Base-by-base conservation (phyloP, 805 yeast genomes). In the Yarrowia sp. region DNA sequence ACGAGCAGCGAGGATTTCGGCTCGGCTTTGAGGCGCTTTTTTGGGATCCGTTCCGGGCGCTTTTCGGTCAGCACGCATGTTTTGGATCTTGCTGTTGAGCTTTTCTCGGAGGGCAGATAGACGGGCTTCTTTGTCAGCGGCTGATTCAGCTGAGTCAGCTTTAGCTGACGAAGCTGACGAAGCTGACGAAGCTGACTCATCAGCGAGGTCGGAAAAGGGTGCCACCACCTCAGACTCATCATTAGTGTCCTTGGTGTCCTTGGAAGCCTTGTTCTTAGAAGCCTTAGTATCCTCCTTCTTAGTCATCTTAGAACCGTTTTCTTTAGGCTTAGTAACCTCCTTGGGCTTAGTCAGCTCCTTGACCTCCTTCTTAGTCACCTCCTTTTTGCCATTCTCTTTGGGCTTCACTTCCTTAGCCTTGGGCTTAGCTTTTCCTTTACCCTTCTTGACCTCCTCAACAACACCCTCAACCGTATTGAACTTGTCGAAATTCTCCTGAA, bases 21-120 rank as follows among this genome's bases (percentile, higher is more conserved):
- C 96, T 75, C 98, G 82, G 10, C 93, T 89, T 66, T 86, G 82
- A 14, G 92, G 92, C 0, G 97, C 95, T 28, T 97, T 97, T 4
- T 82, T 79, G 4, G 81, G 85, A 51, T 85, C 87, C 0, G 92
- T 79, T 1, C 98, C 98, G 0, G 96, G 95, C 1, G 98, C 99
- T 71, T 88, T 92, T 74, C 99, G 86, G 76, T 84, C 88, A 65
- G 87, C 92, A 69, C 86, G 85, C 77, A 95, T 72, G 8, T 77
- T 77, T 65, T 79, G 83, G 68, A 95, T 92, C 74, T 86, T 90
- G 15, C 82, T 83, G 33, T 93, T 87, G 48, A 95, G 82, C 74
- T 88, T 88, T n/a, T 86, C 88, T 72, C 92, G 85, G 66, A 95
- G 81, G 69, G 84, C 88, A 5, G 83, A 83, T 57, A 91, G 77